A percentile compares a stretch with the other conserved stretches of the same genome.
Evolutionary conservation across 192 early-diverging fungal species (phyloP).

Genomic region (Kappamyces sp.): DNA sequence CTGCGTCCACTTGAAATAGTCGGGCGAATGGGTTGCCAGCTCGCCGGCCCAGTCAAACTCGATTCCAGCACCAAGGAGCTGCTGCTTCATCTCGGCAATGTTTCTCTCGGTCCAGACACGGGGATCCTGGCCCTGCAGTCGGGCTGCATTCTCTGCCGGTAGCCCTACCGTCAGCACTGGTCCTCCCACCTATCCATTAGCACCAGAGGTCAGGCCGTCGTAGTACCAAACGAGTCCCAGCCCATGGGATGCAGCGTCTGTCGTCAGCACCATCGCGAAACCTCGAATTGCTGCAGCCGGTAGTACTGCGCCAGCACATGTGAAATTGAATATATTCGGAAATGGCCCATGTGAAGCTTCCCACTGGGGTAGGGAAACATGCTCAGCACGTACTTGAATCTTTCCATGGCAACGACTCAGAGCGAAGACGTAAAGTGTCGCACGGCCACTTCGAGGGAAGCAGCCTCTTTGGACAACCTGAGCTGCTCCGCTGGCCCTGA

Average conservation of each 20-base stretch:
- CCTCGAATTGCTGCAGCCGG: constrained; percentile 66
- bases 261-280: constrained; percentile 15
- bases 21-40: constrained; percentile 76
- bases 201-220: too few species aligned
- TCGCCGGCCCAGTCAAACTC: constrained; percentile 94
- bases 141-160: constrained; percentile 97
- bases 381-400: constrained; percentile 64
- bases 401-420: too few species aligned
- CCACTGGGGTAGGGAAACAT: constrained; percentile 99
- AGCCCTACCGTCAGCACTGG: constrained; percentile 35
- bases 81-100: constrained; percentile 76
- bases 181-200: too few species aligned
- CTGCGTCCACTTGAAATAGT: constrained; percentile 95
- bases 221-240: constrained; percentile 84
- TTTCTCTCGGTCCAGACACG: constrained; percentile 77
- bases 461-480: too few species aligned
- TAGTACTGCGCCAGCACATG: constrained; percentile 78
- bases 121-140: constrained; percentile 72
- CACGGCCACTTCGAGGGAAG: too few species aligned
- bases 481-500: too few species aligned
- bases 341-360: constrained; percentile 90
- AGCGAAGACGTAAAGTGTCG: too few species aligned
- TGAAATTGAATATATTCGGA: constrained; percentile 92
- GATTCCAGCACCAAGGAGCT: constrained; percentile 65
- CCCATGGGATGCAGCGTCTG: constrained; percentile 88